A percentile compares a stretch with the other conserved stretches of the same genome.
Evolutionary conservation across 306 rosid genomes (phyloP).

Genomic region (Acmispon strigosus): DNA sequence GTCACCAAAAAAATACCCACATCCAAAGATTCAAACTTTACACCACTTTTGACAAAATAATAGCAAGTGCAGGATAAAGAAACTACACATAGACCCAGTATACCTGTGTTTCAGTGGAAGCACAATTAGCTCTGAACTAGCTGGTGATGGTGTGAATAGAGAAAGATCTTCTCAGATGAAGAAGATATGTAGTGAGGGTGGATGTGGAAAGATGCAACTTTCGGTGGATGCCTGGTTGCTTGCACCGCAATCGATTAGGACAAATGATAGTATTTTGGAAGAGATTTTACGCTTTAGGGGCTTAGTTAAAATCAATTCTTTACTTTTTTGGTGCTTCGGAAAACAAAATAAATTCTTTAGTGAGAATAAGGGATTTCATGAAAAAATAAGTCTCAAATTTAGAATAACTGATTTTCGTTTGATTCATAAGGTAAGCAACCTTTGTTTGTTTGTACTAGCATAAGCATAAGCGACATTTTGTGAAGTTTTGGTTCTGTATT

Average conservation of each 20-base stretch:
- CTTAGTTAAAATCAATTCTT: too few species aligned
- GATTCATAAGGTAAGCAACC: too few species aligned
- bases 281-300: too few species aligned
- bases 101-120: slow-evolving; percentile 13
- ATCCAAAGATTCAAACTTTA: not conserved
- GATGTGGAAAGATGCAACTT: not conserved
- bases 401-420: too few species aligned
- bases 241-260: not conserved
- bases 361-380: too few species aligned
- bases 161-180: not conserved
- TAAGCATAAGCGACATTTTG: too few species aligned
- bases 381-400: too few species aligned
- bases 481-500: too few species aligned
- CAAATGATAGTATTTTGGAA: not conserved
- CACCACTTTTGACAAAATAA: not conserved
- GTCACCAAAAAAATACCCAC: not conserved
- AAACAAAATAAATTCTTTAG: too few species aligned
- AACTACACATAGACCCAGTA: not conserved
- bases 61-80: not conserved
- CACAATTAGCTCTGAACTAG: not conserved
- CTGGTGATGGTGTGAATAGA: not conserved
- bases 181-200: not conserved
- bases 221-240: not conserved
- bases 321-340: too few species aligned
- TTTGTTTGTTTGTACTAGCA: too few species aligned